A percentile compares a stretch with the other conserved stretches of the same genome.
These are phyloP conservation scores for Lactifluus hygrophoroides DNA, from an alignment of 768 basidiomycete genomes.

Conservation along the genomic window DNA sequence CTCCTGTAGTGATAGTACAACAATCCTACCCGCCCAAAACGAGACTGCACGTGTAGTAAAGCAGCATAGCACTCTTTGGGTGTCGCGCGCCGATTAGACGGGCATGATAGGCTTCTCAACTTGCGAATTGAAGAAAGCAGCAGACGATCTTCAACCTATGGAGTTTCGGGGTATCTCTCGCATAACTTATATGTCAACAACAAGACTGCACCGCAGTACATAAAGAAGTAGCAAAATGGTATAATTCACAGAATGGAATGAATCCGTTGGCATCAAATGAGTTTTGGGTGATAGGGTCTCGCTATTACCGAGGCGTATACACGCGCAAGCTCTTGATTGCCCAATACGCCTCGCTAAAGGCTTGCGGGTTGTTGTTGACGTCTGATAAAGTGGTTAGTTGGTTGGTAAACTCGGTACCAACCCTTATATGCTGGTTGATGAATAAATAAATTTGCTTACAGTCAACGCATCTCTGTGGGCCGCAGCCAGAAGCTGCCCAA, in stretches of 20 bases:
- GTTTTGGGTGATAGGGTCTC: background rate
- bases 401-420: background rate
- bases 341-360: slow-evolving; percentile 62
- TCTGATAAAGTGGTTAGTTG: slow-evolving; percentile 27
- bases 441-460: slow-evolving; percentile 32
- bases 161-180: no score
- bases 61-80: no score
- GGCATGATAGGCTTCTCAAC: no score
- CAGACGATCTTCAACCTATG: no score
- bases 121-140: no score
- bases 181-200: no score
- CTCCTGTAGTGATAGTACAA: no score
- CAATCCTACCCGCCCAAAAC: no score
- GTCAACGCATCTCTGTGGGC: slow-evolving; percentile 33
- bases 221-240: no score
- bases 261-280: background rate
- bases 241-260: background rate
- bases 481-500: slow-evolving; percentile 29
- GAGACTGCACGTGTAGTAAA: no score
- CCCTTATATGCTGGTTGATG: background rate
- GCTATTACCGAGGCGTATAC: slow-evolving; percentile 30
- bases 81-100: no score
- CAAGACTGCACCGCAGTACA: background rate
- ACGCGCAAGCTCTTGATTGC: slow-evolving; percentile 52
- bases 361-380: slow-evolving; percentile 49